Evolutionary conservation across 805 yeast species (phyloP).

Genomic region (Zygosaccharomyces kombuchaensis): DNA sequence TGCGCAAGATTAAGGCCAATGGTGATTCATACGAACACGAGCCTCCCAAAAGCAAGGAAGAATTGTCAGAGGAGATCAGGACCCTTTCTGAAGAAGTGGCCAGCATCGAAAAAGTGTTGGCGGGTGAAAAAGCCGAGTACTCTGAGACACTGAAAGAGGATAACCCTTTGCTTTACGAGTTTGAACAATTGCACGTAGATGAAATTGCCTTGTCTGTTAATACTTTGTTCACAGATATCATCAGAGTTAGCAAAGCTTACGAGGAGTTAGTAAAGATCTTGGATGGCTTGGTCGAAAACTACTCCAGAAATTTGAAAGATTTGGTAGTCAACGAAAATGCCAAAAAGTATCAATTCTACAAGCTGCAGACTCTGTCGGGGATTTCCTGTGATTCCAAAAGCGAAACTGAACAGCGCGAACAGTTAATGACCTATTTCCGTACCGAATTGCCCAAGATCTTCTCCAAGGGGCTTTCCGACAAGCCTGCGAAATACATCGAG

Average conservation of each 20-base stretch:
- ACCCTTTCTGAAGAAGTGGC: constrained; percentile 10
- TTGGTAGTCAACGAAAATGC: constrained; percentile 77
- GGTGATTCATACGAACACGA: constrained; percentile 6
- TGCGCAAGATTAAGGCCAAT: constrained; percentile 22
- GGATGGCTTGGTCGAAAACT: constrained; percentile 47
- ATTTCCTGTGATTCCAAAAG: constrained; percentile 20
- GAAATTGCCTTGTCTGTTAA: constrained; percentile 13
- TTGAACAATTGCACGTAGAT: constrained; percentile 18
- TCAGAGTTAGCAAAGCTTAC: constrained; percentile 21
- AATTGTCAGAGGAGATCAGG: constrained; percentile 12
- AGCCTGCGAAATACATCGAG: constrained; percentile 23
- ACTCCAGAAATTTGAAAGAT: constrained; percentile 82
- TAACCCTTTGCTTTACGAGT: constrained; percentile 24
- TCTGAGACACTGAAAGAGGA: constrained; percentile 16
- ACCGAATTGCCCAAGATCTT: constrained; percentile 28
- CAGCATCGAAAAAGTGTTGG: constrained; percentile 22
- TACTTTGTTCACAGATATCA: constrained; percentile 17
- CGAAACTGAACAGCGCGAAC: constrained; percentile 25
- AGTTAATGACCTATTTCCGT: constrained; percentile 23
- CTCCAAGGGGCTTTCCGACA: constrained; percentile 18
- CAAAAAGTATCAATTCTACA: constrained; percentile 41
- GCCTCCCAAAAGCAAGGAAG: constrained; percentile 5
- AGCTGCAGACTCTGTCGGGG: constrained; percentile 20
- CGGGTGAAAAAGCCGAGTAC: constrained; percentile 18
- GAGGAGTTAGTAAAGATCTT: constrained; percentile 38